Evolutionary conservation across 2,329 filamentous ascomycete genomes (phyloP), one percentile per base, ranked within the genome.

Genomic region (Sarocladium strictum): DNA sequence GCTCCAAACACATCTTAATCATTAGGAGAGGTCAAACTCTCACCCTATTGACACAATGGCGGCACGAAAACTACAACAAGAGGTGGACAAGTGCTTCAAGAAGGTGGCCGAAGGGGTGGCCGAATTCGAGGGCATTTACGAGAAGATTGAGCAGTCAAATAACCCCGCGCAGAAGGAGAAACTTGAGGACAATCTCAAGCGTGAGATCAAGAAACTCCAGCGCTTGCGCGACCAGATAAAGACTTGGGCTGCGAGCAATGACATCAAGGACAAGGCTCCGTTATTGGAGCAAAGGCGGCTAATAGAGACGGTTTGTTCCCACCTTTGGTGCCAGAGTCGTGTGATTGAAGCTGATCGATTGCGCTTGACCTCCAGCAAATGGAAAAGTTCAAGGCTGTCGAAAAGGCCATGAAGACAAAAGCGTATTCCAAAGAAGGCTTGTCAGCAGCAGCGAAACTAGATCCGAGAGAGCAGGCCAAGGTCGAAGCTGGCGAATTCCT

Each of bases 381-480:
- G 94, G 94, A 99, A 75, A 91, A 90, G 66, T 99, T 99, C 83
- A 99, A 99, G 77, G 93, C 92, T n/a, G 94, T 99, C 53, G 94
- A 99, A 73, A 99, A 99, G 78, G 94, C 96, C 66, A 97, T 99
- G 94, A 99, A 99, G 79, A 99, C 94, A 55, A 99, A 99, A 73
- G 94, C 94, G 58, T 99, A 96, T 74, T 97, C 94, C 58, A 97
- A 99, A 78, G 94, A 97, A 73, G 94, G 94, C 43, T 76, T 99
- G 60, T 94, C 90, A 59, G 89, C 93, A 53, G 90, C 91, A 24
- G 86, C 90, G 52, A 95, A 96, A 72, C 81, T 97, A 60, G 94
- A 99, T 74, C 94, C 94, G n/a, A 96, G 92, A 69, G 94, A 97
- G 71, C 90, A 95, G 70, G 93, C 96, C 69, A 96, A 96, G 74